phyloP scores from a whole-genome alignment of 2,329 filamentous ascomycete genomes.

The Fusarium phyllophilum region DNA sequence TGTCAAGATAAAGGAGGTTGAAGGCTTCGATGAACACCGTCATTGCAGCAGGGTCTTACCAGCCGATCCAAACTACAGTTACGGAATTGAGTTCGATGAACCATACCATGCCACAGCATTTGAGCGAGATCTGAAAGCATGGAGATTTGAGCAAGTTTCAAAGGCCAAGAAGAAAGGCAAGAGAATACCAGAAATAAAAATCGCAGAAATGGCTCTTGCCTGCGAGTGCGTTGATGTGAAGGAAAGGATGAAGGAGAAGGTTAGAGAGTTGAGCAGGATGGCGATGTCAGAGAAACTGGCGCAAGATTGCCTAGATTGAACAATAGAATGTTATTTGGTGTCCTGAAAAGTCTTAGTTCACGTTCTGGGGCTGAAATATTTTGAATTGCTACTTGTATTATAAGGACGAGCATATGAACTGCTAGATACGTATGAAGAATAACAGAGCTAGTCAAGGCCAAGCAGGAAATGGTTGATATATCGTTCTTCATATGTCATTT shows the following conservation, averaged over 20 bases:
- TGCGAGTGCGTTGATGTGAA: background rate
- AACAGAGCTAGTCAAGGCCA: background rate
- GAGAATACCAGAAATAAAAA: background rate
- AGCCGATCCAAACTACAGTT: background rate
- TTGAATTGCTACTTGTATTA: background rate
- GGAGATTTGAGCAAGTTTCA: background rate
- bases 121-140: background rate
- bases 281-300: background rate
- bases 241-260: background rate
- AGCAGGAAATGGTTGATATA: background rate
- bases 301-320: background rate
- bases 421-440: background rate
- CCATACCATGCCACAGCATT: background rate
- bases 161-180: background rate
- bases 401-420: background rate
- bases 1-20: background rate
- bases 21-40: background rate
- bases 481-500: background rate
- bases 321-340: too few relatives aligned
- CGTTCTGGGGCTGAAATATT: too few relatives aligned
- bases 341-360: accelerated
- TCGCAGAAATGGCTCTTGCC: background rate
- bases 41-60: background rate
- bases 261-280: background rate
- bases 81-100: background rate